These are phyloP conservation scores for Fusarium subglutinans DNA, from an alignment of 2,329 filamentous ascomycete species.

Conservation along the genomic window DNA sequence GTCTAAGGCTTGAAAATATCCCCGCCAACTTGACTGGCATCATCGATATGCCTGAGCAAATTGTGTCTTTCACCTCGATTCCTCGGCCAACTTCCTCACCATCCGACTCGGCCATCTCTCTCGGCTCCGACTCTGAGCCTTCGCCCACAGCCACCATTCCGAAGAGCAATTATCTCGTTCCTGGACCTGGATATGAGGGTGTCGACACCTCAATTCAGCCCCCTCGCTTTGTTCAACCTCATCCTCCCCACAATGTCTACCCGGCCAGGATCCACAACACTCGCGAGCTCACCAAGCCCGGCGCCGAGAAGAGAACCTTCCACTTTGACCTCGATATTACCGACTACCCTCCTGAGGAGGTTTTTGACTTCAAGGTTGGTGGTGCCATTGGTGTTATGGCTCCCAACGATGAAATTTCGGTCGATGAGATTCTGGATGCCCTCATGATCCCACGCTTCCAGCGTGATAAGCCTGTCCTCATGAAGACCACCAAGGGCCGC, in stretches of 20 bases:
- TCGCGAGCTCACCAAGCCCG: slow-evolving; percentile 85
- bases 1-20: slow-evolving; percentile 79
- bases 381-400: slow-evolving; percentile 94
- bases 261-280: slow-evolving; percentile 87
- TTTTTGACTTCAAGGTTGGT: slow-evolving; percentile 93
- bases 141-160: slow-evolving; percentile 17
- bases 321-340: slow-evolving; percentile 98
- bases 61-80: slow-evolving; percentile 73
- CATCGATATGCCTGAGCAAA: slow-evolving; percentile 77
- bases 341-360: slow-evolving; percentile 86
- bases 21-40: slow-evolving; percentile 77
- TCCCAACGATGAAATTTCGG: slow-evolving; percentile 79
- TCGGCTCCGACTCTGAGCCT: slow-evolving; percentile 49
- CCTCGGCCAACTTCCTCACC: slow-evolving; percentile 50
- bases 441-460: slow-evolving; percentile 83
- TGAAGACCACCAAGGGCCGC: slow-evolving; percentile 82
- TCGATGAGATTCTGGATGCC: slow-evolving; percentile 85
- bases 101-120: slow-evolving; percentile 59
- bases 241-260: slow-evolving; percentile 91
- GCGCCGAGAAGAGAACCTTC: slow-evolving; percentile 95
- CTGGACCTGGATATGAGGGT: slow-evolving; percentile 50
- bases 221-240: slow-evolving; percentile 90
- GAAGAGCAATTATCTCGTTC: slow-evolving; percentile 35
- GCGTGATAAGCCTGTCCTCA: slow-evolving; percentile 81
- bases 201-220: slow-evolving; percentile 74